Evolutionary conservation across 2,329 filamentous ascomycete species (phyloP), one percentile per base, ranked within the genome.

Genomic region (Aurifilum marmelostoma): DNA sequence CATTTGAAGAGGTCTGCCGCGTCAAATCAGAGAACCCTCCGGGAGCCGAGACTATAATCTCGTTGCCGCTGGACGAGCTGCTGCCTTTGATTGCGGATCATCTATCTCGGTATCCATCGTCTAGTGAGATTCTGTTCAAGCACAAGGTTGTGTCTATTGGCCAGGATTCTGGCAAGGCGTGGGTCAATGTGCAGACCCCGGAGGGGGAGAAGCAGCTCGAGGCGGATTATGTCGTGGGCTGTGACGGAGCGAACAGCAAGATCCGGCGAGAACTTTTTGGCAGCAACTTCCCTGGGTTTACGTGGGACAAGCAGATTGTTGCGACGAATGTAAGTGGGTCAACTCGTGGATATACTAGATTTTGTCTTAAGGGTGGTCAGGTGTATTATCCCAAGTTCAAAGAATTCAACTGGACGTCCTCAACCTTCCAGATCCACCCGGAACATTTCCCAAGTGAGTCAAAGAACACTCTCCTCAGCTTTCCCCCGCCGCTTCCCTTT

Each of bases 401-500:
- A 37, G 77, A 79, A 21, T 81, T 78, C 72, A 77, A 76, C 29
- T 83, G 78, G 74, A 79, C 79, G 62, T 81, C 83, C 67, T 79
- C 79, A 39, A 83, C 85, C 69, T 86, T 85, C 76, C 83, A 87
- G 71, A 81, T 86, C 52, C 79, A 87, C 71, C 83, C 82, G 0
- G 80, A 83, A 41, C 82, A 87, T 71, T 86, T 82, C 76, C 83
- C 66, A 3, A 68, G 56, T 59, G 21, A 59, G 56, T 59, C 29
- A 18, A 32, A 59, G 32, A 4, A 18, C 54, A 59, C 2, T 16
- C 8, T 12, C 9, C 12, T 14, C n/a, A 12, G 24, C 2, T 11
- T 14, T 54, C 24, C 18, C 41, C 41, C 18, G 41, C 50, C 29
- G 3, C 14, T 34, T 29, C n/a, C 56, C 37, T n/a, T n/a, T n/a